These are phyloP conservation scores for Apiotrichum gracile DNA, from an alignment of 1,284 basidiomycete genomes.

Conservation along the genomic window DNA sequence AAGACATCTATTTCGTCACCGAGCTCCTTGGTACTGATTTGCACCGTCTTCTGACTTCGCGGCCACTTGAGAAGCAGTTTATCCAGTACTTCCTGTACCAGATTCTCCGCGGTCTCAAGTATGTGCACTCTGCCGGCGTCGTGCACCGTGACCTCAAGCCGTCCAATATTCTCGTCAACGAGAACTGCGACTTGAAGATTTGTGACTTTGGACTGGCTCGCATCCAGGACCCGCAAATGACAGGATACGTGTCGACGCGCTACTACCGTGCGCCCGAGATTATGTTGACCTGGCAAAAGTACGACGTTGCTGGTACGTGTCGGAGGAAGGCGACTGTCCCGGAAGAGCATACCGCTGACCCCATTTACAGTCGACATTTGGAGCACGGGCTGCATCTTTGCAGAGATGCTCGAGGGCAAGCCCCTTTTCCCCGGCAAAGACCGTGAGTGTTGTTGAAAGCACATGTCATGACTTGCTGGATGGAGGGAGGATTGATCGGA, in stretches of 20 bases:
- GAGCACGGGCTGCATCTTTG: constrained; percentile 99
- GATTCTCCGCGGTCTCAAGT: constrained; percentile 96
- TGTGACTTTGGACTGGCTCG: constrained; percentile 98
- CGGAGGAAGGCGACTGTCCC: too few species aligned
- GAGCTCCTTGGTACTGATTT: constrained; percentile 97
- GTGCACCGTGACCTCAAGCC: constrained; percentile 99
- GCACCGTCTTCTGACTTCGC: constrained; percentile 89
- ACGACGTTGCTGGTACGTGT: constrained; percentile 76
- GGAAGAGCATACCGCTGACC: background rate
- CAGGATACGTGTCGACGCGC: constrained; percentile 96
- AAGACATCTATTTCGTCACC: constrained; percentile 99
- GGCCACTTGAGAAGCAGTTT: constrained; percentile 98
- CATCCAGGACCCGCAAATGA: constrained; percentile 93
- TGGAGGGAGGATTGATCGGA: too few species aligned
- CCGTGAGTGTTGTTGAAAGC: constrained; percentile 49
- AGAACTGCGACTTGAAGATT: constrained; percentile 99
- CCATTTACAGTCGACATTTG: constrained; percentile 75
- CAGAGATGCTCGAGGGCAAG: constrained; percentile 99
- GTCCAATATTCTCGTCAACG: constrained; percentile 98
- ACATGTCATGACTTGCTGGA: too few species aligned
- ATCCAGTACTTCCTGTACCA: constrained; percentile 99
- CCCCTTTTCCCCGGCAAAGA: constrained; percentile 99
- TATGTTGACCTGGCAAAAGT: constrained; percentile 99
- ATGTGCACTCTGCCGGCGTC: constrained; percentile 98
- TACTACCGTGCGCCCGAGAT: constrained; percentile 99